Evolutionary conservation across 139 green algal genomes (phyloP).

Genomic region (Chlamydomonas schloesseri): DNA sequence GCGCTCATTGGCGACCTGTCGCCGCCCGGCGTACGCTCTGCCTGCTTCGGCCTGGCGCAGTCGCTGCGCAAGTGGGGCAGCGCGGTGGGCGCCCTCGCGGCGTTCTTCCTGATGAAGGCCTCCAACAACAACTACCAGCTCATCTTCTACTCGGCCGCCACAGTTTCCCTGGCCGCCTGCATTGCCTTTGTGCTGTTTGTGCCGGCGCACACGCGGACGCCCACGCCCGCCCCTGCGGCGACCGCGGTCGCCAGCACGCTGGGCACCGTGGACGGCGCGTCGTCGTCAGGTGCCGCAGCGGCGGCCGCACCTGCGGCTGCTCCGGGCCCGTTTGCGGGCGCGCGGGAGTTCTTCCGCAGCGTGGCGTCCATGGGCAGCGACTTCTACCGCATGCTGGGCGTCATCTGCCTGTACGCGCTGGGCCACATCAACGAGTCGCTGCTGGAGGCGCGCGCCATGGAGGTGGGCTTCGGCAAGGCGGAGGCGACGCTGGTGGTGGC

Average conservation of each 20-base stretch:
- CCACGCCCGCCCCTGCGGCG: neutral
- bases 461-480: constrained; percentile 77
- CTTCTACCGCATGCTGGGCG: constrained; percentile 71
- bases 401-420: constrained; percentile 64
- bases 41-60: constrained; percentile 76
- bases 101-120: constrained; percentile 74
- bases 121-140: constrained; percentile 76
- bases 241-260: neutral
- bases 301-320: neutral
- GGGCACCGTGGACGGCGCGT: neutral
- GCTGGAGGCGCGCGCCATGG: constrained; percentile 63
- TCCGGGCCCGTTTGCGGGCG: neutral
- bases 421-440: constrained; percentile 72
- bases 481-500: constrained; percentile 72
- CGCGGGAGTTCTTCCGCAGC: constrained; percentile 38
- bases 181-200: constrained; percentile 67
- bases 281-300: neutral
- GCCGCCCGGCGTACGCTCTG: constrained; percentile 51
- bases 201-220: constrained; percentile 48
- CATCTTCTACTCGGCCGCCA: constrained; percentile 69
- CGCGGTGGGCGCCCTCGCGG: constrained; percentile 62
- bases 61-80: constrained; percentile 72
- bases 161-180: constrained; percentile 44
- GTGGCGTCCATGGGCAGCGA: constrained; percentile 61
- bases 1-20: constrained; percentile 74